Evolutionary conservation across 352 stramenopile species (phyloP).

Genomic region (Phytophthora litchii): DNA sequence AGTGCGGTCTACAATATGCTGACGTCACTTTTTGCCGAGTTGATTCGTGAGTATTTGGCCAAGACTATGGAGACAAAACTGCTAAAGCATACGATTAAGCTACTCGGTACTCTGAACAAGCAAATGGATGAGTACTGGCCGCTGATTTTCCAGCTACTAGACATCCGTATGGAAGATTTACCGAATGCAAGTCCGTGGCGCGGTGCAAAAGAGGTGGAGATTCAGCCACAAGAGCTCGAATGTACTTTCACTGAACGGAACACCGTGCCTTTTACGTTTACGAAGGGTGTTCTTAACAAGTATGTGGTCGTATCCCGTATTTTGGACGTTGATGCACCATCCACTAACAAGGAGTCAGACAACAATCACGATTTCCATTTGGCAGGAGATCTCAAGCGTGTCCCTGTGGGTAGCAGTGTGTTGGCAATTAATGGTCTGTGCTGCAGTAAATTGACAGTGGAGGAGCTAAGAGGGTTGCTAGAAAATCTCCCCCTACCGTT

Average conservation of each 20-base stretch:
- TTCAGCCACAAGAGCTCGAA: conserved; percentile 75
- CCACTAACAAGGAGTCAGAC: conserved; percentile 9
- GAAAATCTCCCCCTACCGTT: conserved; percentile 60
- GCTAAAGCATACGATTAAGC: conserved; percentile 82
- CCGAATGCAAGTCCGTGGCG: conserved; percentile 79
- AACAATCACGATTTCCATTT: conserved; percentile 32
- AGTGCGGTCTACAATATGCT: conserved; percentile 86
- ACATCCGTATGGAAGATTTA: conserved; percentile 82
- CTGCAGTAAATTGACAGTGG: conserved; percentile 73
- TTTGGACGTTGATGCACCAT: conserved; percentile 39
- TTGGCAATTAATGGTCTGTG: conserved; percentile 80
- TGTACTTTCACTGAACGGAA: conserved; percentile 53
- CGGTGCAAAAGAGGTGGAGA: conserved; percentile 73
- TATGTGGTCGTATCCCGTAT: conserved; percentile 68
- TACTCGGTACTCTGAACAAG: conserved; percentile 81
- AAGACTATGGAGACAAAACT: conserved; percentile 88
- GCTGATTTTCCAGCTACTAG: conserved; percentile 78
- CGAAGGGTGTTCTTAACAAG: conserved; percentile 74
- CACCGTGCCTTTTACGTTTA: conserved; percentile 66
- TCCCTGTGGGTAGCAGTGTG: conserved; percentile 65
- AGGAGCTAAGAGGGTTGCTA: conserved; percentile 64
- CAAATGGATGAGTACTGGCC: conserved; percentile 90
- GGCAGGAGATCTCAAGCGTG: conserved; percentile 41
- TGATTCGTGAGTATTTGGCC: conserved; percentile 85
- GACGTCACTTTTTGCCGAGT: conserved; percentile 69